Evolutionary conservation across 257 asterid genomes (phyloP).

Genomic region (Scutellaria galericulata): DNA sequence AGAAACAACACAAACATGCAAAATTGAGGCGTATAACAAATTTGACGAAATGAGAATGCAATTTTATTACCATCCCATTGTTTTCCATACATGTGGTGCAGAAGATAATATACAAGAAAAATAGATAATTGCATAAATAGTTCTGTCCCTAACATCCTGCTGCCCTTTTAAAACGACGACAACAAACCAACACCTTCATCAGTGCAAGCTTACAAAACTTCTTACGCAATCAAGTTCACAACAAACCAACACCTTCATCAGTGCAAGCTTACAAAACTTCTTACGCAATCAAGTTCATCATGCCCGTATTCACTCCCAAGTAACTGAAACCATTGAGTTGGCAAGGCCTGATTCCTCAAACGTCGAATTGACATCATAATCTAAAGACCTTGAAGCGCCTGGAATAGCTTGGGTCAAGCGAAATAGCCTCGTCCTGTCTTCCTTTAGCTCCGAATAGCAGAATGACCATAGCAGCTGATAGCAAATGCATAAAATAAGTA

Average conservation of each 20-base stretch:
- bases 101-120: conserved; percentile 34
- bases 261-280: conserved; percentile 26
- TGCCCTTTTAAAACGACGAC: conserved; percentile 26
- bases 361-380: conserved; percentile 48
- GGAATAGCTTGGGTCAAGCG: conserved; percentile 82
- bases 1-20: no score
- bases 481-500: conserved; percentile 26
- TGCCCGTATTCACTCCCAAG: conserved; percentile 61
- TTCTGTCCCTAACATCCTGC: conserved; percentile 20
- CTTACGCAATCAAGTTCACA: no score
- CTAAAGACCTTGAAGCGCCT: conserved; percentile 63
- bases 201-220: conserved; percentile 26
- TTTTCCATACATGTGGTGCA: conserved; percentile 5
- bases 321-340: conserved; percentile 79
- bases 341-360: conserved; percentile 79
- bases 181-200: conserved; percentile 25
- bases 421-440: conserved; percentile 57
- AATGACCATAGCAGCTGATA: conserved; percentile 88
- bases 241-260: neutral
- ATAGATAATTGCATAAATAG: neutral
- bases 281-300: neutral
- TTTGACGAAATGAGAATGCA: no score
- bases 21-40: no score
- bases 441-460: conserved; percentile 72
- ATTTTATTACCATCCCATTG: no score